Evolutionary conservation across 2,329 filamentous ascomycete species (phyloP).

Genomic region (Colletotrichum eremochloae): DNA sequence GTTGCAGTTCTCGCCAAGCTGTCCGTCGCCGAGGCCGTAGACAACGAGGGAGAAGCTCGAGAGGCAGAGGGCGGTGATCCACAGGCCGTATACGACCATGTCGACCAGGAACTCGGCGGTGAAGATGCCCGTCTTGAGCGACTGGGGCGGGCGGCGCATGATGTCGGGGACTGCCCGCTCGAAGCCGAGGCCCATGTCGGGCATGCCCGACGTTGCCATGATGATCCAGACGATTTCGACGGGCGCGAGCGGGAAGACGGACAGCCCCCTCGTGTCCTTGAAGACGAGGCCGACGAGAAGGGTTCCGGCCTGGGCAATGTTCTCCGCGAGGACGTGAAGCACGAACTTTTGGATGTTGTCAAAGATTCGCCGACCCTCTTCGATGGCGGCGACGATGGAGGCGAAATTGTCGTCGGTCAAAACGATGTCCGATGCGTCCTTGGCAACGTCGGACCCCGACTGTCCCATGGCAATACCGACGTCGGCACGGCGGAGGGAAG

Average conservation of each 20-base stretch:
- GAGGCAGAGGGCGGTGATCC: slow-evolving; percentile 75
- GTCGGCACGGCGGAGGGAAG: slow-evolving; percentile 77
- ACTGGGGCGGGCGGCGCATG: slow-evolving; percentile 76
- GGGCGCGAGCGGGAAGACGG: slow-evolving; percentile 79
- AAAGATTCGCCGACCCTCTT: slow-evolving; percentile 79
- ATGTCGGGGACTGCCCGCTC: slow-evolving; percentile 79
- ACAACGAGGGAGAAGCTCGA: slow-evolving; percentile 74
- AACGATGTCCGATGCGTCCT: slow-evolving; percentile 75
- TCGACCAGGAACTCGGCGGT: slow-evolving; percentile 75
- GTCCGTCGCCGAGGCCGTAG: slow-evolving; percentile 68
- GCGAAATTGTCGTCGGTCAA: slow-evolving; percentile 82
- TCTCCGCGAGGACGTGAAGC: slow-evolving; percentile 76
- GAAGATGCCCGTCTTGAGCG: slow-evolving; percentile 73
- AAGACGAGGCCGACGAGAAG: slow-evolving; percentile 79
- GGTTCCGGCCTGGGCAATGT: slow-evolving; percentile 78
- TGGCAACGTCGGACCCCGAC: slow-evolving; percentile 74
- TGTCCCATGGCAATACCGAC: slow-evolving; percentile 79
- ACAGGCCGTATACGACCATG: slow-evolving; percentile 76
- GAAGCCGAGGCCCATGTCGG: slow-evolving; percentile 83
- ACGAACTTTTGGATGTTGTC: slow-evolving; percentile 84
- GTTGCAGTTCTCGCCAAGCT: slow-evolving; percentile 73
- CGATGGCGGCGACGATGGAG: slow-evolving; percentile 77
- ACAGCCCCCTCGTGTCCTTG: slow-evolving; percentile 74
- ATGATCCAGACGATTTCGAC: slow-evolving; percentile 88
- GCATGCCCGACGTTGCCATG: slow-evolving; percentile 81